Percentiles rank a stretch among this genome's conserved stretches.
These are phyloP conservation scores for Capronia coronata DNA, from an alignment of 2,329 filamentous ascomycete genomes.

Conservation along the genomic window DNA sequence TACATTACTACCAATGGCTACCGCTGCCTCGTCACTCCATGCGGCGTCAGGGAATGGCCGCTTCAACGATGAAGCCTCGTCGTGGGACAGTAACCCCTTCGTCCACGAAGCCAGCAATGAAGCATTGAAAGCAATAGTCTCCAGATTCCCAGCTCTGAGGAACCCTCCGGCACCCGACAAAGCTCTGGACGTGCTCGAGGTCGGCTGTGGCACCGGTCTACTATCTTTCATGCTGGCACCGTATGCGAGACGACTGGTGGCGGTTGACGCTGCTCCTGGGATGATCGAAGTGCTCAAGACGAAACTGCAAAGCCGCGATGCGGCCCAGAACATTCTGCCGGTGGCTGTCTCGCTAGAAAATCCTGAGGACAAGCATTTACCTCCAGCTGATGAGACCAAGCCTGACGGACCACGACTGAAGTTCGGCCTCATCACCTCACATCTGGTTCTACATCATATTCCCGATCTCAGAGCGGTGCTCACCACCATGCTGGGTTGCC, in stretches of 20 bases:
- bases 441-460: conserved; percentile 54
- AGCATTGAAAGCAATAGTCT: conserved; percentile 43
- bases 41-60: conserved; percentile 36
- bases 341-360: conserved; percentile 45
- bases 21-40: conserved; percentile 22
- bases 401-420: conserved; percentile 32
- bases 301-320: conserved; percentile 37
- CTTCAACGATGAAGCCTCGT: conserved; percentile 50
- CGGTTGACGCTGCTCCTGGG: conserved; percentile 49
- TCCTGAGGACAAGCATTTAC: conserved; percentile 44
- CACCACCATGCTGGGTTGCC: conserved; percentile 42
- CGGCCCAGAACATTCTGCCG: conserved; percentile 41
- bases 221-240: conserved; percentile 48
- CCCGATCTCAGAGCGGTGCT: conserved; percentile 42
- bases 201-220: conserved; percentile 53
- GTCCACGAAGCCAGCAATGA: conserved; percentile 42
- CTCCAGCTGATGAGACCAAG: conserved; percentile 31
- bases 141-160: conserved; percentile 33
- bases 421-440: conserved; percentile 49
- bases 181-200: conserved; percentile 47
- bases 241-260: conserved; percentile 43
- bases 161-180: conserved; percentile 22
- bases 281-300: conserved; percentile 49
- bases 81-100: conserved; percentile 50
- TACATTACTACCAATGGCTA: conserved; percentile 23